These are phyloP conservation scores for Heterobasidion occidentale DNA, from an alignment of 1,284 basidiomycete genomes.

Conservation along the genomic window DNA sequence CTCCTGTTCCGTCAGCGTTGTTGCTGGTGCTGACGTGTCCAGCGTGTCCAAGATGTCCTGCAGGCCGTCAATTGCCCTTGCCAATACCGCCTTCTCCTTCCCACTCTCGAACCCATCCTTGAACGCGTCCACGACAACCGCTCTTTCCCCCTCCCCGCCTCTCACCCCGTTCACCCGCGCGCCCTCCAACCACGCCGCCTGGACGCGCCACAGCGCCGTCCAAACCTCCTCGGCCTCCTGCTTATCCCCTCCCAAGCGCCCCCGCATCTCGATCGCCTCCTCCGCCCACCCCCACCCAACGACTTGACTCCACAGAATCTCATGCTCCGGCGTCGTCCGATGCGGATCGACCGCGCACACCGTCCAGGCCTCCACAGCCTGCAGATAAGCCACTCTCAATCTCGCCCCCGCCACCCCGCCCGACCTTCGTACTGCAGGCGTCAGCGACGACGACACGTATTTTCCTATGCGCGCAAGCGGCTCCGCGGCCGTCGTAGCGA, in stretches of 20 bases:
- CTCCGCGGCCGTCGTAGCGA: slow-evolving; percentile 31
- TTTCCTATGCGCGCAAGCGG: slow-evolving; percentile 38
- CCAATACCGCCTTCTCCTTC: slow-evolving; percentile 29
- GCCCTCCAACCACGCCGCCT: slow-evolving; percentile 70
- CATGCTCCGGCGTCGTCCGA: slow-evolving; percentile 77
- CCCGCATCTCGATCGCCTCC: slow-evolving; percentile 39
- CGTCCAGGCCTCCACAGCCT: slow-evolving; percentile 66
- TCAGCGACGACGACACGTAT: slow-evolving; percentile 31
- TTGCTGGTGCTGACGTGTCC: not conserved
- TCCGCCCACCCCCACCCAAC: slow-evolving; percentile 67
- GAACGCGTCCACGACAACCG: slow-evolving; percentile 26
- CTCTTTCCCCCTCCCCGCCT: slow-evolving; percentile 58
- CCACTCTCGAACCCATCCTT: slow-evolving; percentile 33
- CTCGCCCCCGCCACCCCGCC: not conserved
- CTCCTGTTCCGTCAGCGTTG: slow-evolving; percentile 1
- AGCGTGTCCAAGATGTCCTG: slow-evolving; percentile 3
- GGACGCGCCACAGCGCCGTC: slow-evolving; percentile 45
- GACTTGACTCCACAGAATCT: slow-evolving; percentile 86
- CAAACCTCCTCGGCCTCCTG: slow-evolving; percentile 22
- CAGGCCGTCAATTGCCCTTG: slow-evolving; percentile 25
- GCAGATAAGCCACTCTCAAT: slow-evolving; percentile 41
- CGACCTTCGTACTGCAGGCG: slow-evolving; percentile 21
- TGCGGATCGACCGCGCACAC: slow-evolving; percentile 86
- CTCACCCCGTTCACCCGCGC: slow-evolving; percentile 60
- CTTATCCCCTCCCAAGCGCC: slow-evolving; percentile 15